These are phyloP conservation scores for Fusarium sp. DNA, from an alignment of 2,329 filamentous ascomycete genomes.

Conservation along the genomic window DNA sequence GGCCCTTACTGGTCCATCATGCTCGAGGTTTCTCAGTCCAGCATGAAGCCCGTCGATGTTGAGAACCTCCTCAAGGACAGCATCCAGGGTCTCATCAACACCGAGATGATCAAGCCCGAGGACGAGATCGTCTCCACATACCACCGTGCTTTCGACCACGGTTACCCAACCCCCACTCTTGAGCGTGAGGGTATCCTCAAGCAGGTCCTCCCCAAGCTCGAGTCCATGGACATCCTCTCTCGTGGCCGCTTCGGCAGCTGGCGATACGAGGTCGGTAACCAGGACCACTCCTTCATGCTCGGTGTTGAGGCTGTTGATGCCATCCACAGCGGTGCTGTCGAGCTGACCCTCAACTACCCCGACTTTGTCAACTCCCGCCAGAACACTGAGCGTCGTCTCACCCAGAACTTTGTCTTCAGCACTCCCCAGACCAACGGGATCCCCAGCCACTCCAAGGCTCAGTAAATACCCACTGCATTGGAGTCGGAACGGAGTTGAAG, in stretches of 20 bases:
- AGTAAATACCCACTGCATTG: slow-evolving; percentile 46
- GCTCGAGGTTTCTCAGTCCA: slow-evolving; percentile 96
- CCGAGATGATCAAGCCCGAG: slow-evolving; percentile 88
- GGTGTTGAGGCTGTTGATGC: slow-evolving; percentile 93
- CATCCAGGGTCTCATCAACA: slow-evolving; percentile 97
- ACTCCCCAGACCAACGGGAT: slow-evolving; percentile 53
- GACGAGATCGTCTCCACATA: slow-evolving; percentile 99
- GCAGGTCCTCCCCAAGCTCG: slow-evolving; percentile 90
- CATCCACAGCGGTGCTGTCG: slow-evolving; percentile 87
- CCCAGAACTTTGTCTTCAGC: slow-evolving; percentile 58
- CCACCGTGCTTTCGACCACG: slow-evolving; percentile 97
- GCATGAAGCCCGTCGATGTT: slow-evolving; percentile 92
- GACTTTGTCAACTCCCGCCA: slow-evolving; percentile 88
- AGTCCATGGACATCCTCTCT: slow-evolving; percentile 91
- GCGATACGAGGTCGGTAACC: slow-evolving; percentile 96
- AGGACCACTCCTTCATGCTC: slow-evolving; percentile 98
- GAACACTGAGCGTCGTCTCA: slow-evolving; percentile 63
- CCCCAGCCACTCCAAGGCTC: slow-evolving; percentile 53
- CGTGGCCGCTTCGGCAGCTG: slow-evolving; percentile 98
- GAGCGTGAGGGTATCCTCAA: slow-evolving; percentile 96
- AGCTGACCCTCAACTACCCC: slow-evolving; percentile 95
- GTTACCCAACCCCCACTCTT: slow-evolving; percentile 93
- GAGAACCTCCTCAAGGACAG: slow-evolving; percentile 87
- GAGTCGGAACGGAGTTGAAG: slow-evolving; percentile 24
- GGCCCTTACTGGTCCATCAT: slow-evolving; percentile 99